These are phyloP conservation scores for Quercus mongolica DNA, from an alignment of 306 rosid genomes.

Conservation along the genomic window DNA sequence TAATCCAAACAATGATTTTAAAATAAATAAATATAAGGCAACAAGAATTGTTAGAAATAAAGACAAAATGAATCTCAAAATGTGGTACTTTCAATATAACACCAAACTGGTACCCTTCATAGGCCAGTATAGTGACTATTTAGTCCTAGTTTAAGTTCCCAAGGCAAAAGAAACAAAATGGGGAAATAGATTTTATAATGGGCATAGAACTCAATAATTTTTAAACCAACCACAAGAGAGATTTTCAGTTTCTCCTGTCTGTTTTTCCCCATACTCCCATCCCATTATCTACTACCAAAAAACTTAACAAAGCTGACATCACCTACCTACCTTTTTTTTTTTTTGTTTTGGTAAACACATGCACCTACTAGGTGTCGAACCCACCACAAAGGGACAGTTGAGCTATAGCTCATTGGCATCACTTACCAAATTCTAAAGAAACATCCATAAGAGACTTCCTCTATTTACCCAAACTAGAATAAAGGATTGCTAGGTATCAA, in stretches of 20 bases:
- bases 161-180: neutral
- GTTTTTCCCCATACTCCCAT: neutral
- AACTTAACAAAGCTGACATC: conserved; percentile 3
- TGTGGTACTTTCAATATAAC: neutral
- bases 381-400: too few species aligned
- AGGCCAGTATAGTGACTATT: neutral
- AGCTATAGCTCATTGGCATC: neutral
- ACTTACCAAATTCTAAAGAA: conserved; percentile 6
- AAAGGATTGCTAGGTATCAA: neutral
- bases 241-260: conserved; percentile 17
- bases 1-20: neutral
- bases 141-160: neutral
- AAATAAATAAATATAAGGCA: neutral
- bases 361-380: too few species aligned
- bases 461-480: neutral
- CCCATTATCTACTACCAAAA: neutral
- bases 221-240: neutral
- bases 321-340: neutral
- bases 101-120: neutral
- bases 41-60: neutral
- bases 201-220: neutral
- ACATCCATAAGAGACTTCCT: neutral
- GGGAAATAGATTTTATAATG: neutral
- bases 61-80: neutral
- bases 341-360: too few species aligned